These are phyloP conservation scores for Smittium culicis DNA, from an alignment of 371 early-diverging fungal species.

Conservation along the genomic window DNA sequence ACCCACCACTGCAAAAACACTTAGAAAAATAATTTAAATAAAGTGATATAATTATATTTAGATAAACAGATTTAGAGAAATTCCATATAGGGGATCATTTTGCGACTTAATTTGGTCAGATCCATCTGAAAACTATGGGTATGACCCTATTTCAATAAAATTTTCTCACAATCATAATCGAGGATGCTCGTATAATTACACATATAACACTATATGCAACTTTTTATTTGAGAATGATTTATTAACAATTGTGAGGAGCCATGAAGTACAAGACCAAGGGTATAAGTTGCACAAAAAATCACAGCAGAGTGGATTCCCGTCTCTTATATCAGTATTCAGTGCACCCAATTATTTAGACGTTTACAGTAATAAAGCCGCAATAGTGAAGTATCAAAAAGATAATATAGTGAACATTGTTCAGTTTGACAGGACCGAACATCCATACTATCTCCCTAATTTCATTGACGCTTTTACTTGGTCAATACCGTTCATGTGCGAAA, in stretches of 20 bases:
- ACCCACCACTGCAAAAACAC: too few relatives aligned
- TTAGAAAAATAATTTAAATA: too few relatives aligned
- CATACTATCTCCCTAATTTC: conserved; percentile 91
- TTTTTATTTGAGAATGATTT: conserved; percentile 89
- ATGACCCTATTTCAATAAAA: conserved; percentile 58
- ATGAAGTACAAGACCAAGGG: conserved; percentile 96
- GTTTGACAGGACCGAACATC: conserved; percentile 75
- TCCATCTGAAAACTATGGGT: conserved; percentile 87
- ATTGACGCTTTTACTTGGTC: conserved; percentile 87
- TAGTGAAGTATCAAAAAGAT: conserved; percentile 88
- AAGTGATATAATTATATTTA: too few relatives aligned
- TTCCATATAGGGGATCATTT: conserved; percentile 86
- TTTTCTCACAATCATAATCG: conserved; percentile 77
- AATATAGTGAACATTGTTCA: conserved; percentile 92
- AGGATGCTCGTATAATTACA: conserved; percentile 83
- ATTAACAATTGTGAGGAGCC: conserved; percentile 86
- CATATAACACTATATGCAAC: conserved; percentile 75
- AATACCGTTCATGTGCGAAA: conserved; percentile 95
- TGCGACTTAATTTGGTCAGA: conserved; percentile 98
- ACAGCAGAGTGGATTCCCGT: conserved; percentile 80
- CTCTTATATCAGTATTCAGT: conserved; percentile 92
- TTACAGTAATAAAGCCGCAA: conserved; percentile 95
- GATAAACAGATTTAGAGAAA: conserved; percentile 86
- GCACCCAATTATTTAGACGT: conserved; percentile 97
- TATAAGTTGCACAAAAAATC: conserved; percentile 87